Base-by-base conservation (phyloP, 169 alveolate species). In the Plasmodium cynomolgi region DNA sequence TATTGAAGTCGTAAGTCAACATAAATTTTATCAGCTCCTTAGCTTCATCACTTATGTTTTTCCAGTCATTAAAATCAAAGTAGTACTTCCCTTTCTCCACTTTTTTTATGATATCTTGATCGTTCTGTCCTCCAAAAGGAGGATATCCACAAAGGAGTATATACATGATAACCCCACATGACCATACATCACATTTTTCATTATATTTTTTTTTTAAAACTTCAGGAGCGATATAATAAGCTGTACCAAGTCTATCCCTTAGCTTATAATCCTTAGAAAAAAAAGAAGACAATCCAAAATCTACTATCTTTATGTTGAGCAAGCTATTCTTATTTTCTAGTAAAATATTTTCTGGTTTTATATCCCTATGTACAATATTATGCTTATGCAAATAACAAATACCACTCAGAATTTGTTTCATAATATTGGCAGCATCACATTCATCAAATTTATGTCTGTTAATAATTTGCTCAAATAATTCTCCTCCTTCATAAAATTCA, bases 401-500 rank as follows among this genome's bases (percentile, higher is more conserved):
- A 0, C 99, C 99, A 31, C 98, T 95, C 33, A 98, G 95, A 0
- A 98, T 95, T 85, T 98, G 99, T 50, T 97, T 97, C 97, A 99
- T 98, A n/a, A 99, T 96, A 74, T 95, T 92, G 9, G 99, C 98
- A 1, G 99, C 99, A 84, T 95, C 97, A 29, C 93, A 92, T 95
- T 99, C 99, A 31, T 97, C 95, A 75, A 99, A 97, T 34, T 94
- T 95, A 44, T 97, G 93, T 95, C 98, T 88, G 84, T 97, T 96
- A 62, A 97, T 95, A 73, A 99, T 97, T 79, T 97, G 97, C 75
- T 98, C 99, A 91, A 98, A 98, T 72, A 98, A 96, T 92, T 98
- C 99, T 23, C 99, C 99, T 29, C 99, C 99, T 73, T 96, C 96
- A 91, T 98, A 98, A 79, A 93, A 96, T 95, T 98, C 99, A 93